A percentile compares a stretch with the other conserved stretches of the same genome.
Evolutionary conservation across 768 basidiomycete genomes (phyloP).

Genomic region (Fomitopsis pulvina): DNA sequence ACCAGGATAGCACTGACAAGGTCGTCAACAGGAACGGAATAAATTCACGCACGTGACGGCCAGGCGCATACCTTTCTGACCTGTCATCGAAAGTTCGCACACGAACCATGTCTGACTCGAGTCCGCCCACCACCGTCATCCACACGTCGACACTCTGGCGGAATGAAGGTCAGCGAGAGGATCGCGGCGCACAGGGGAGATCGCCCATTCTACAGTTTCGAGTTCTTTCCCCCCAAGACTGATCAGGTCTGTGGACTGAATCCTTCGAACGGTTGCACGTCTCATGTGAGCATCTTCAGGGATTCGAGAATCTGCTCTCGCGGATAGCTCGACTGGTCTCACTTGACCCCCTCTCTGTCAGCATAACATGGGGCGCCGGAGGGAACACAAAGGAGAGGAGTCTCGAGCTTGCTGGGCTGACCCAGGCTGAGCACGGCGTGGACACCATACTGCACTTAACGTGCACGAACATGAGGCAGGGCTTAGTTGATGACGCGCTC

Average conservation of each 20-base stretch:
- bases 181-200: constrained; percentile 39
- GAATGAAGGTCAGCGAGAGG: constrained; percentile 73
- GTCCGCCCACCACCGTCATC: not conserved
- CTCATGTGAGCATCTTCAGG: constrained; percentile 37
- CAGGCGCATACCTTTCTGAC: not conserved
- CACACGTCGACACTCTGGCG: not conserved
- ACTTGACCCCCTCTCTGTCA: constrained; percentile 78
- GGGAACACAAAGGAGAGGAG: constrained; percentile 85
- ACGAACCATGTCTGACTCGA: not conserved
- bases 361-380: constrained; percentile 97
- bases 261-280: constrained; percentile 1
- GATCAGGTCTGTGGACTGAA: constrained; percentile 51
- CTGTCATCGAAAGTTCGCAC: not conserved
- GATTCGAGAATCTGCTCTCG: constrained; percentile 84
- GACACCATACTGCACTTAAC: constrained; percentile 93
- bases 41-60: not conserved
- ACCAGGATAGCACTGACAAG: not conserved
- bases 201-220: constrained; percentile 85
- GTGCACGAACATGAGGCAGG: constrained; percentile 93
- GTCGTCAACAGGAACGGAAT: constrained; percentile 1
- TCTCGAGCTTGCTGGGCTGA: constrained; percentile 77
- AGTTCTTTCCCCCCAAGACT: constrained; percentile 96
- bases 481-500: constrained; percentile 81
- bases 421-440: constrained; percentile 65
- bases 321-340: constrained; percentile 79